Evolutionary conservation across 257 asterid genomes (phyloP), one percentile per base, ranked within the genome.

Genomic region (Ocimum tenuiflorum): DNA sequence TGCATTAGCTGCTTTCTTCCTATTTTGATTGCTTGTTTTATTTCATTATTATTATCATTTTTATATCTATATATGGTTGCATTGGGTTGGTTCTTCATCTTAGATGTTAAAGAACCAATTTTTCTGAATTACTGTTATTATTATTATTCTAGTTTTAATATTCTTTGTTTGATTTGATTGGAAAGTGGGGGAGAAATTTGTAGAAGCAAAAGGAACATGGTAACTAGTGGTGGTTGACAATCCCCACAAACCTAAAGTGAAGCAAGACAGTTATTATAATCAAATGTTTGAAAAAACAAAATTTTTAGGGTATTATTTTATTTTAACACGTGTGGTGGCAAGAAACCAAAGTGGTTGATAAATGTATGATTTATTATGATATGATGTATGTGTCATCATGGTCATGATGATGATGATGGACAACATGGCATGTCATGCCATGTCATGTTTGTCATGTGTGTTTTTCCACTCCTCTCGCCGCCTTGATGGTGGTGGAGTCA

Each of bases 321-420:
- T 24, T 24, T 8, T 27, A 18, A 52, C 80, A 67, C 77, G 75
- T 72, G 81, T 29, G 75, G 65, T 72, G 77, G n/a, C n/a, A 71
- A 53, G 33, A 36, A 57, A 57, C 33, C 12, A 76, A 59, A 70
- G 56, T 55, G 67, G 52, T 41, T 54, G 39, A 24, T 5, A 18
- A 42, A 5, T 18, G 33, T 41, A 53, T 54, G 55, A 67, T 15
- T 59, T n/a, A n/a, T n/a, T n/a, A n/a, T n/a, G n/a, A n/a, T n/a
- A n/a, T n/a, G n/a, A n/a, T n/a, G n/a, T n/a, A n/a, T n/a, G n/a
- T n/a, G n/a, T n/a, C n/a, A n/a, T n/a, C n/a, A 14, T 27, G 62
- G 17, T 62, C 6, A 24, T 51, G 33, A 27, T 27, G 2, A 69
- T 69, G 45, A 5, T n/a, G n/a, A n/a, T n/a, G n/a, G n/a, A n/a